phyloP scores from a whole-genome alignment of 768 basidiomycete species.

The Brasilioporus rufonigricans region DNA sequence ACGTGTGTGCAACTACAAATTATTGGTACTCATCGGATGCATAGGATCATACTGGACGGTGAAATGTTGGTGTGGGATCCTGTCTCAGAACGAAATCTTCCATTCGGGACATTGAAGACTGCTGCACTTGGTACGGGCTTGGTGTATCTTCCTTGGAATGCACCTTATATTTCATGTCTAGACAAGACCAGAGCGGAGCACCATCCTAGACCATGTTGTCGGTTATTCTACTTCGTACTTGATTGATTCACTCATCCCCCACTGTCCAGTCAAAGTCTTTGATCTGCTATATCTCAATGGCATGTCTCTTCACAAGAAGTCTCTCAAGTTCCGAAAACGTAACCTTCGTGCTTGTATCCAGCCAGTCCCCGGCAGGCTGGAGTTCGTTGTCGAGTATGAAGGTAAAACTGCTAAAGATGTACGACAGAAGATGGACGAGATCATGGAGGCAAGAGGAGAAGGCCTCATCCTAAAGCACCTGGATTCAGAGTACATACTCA shows the following conservation, averaged over 20 bases:
- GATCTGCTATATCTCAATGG: conserved; percentile 90
- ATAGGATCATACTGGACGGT: conserved; percentile 90
- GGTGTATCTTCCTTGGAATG: background rate
- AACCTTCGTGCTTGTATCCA: conserved; percentile 69
- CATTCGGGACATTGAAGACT: conserved; percentile 93
- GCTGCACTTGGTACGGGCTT: conserved; percentile 72
- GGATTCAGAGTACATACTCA: conserved; percentile 73
- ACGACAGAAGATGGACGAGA: conserved; percentile 70
- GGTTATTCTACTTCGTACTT: conserved; percentile 27
- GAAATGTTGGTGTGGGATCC: conserved; percentile 99
- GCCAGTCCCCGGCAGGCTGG: conserved; percentile 74
- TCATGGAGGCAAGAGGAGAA: conserved; percentile 86
- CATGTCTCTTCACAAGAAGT: conserved; percentile 69
- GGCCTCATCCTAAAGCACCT: conserved; percentile 92
- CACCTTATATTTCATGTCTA: conserved; percentile 25
- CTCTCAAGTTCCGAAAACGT: conserved; percentile 73
- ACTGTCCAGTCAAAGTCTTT: conserved; percentile 85
- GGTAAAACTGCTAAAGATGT: conserved; percentile 84
- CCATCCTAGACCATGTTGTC: conserved; percentile 89
- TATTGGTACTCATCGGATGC: conserved; percentile 4
- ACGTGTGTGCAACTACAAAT: conserved; percentile 25
- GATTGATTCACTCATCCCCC: background rate
- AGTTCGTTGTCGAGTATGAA: conserved; percentile 68
- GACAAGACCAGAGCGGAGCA: conserved; percentile 69
- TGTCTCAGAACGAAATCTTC: conserved; percentile 77